Evolutionary conservation across 371 early-diverging fungal species (phyloP).

Genomic region (Mortierella polycephala): DNA sequence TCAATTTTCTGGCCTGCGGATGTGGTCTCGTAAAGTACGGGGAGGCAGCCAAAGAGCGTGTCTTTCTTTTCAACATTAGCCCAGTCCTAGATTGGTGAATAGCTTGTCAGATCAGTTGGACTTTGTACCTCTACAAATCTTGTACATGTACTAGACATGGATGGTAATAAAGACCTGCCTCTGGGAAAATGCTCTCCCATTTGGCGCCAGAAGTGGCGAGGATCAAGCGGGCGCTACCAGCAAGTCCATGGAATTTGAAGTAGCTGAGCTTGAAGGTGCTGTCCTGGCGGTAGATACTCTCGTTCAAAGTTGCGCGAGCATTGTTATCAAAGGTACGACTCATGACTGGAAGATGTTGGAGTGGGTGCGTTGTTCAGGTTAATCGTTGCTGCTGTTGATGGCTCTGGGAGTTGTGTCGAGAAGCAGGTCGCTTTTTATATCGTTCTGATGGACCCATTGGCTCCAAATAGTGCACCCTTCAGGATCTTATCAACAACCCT

Average conservation of each 20-base stretch:
- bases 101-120: no score
- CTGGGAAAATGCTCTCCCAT: constrained; percentile 37
- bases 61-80: constrained; percentile 27
- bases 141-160: no score
- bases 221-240: constrained; percentile 19
- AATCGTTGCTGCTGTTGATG: no score
- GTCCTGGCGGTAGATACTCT: constrained; percentile 14
- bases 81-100: constrained; percentile 40
- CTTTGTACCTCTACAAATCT: no score
- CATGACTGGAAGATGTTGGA: background rate
- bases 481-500: no score
- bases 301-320: constrained; percentile 20
- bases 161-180: no score
- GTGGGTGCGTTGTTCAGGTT: no score
- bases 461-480: no score
- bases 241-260: constrained; percentile 34
- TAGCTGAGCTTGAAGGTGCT: constrained; percentile 41
- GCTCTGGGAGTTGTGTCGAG: no score
- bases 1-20: constrained; percentile 21
- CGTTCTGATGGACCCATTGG: no score
- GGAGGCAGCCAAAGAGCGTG: constrained; percentile 31
- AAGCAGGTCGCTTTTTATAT: no score
- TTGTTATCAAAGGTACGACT: constrained; percentile 22
- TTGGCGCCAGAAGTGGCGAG: constrained; percentile 35
- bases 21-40: constrained; percentile 39